Evolutionary conservation across 306 rosid species (phyloP).

Genomic region (Rosa rugosa): DNA sequence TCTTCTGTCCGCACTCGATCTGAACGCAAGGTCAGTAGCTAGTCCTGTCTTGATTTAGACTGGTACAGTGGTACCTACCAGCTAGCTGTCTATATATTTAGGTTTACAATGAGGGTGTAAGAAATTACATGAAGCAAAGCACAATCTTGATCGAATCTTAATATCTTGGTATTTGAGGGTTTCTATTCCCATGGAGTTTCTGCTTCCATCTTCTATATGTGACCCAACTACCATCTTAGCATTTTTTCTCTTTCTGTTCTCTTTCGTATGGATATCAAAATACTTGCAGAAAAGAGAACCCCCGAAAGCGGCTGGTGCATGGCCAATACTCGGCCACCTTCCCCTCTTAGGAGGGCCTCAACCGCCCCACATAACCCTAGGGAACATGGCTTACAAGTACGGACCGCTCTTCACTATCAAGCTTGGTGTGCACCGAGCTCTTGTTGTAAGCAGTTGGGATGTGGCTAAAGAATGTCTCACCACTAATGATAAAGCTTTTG

Average conservation of each 20-base stretch:
- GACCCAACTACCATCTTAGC: not conserved
- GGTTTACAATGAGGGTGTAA: too few relatives aligned
- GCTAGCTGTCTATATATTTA: too few relatives aligned
- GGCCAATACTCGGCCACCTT: not conserved
- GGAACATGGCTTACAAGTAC: not conserved
- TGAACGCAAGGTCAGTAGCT: too few relatives aligned
- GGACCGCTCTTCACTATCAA: not conserved
- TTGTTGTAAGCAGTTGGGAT: not conserved
- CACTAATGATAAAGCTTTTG: not conserved
- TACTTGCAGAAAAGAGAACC: not conserved
- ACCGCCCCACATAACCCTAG: not conserved
- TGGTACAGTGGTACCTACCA: too few relatives aligned
- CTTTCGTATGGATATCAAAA: not conserved
- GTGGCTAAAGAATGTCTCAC: not conserved
- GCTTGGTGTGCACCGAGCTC: not conserved
- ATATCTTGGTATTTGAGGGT: too few relatives aligned
- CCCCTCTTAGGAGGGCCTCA: not conserved
- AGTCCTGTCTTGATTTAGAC: too few relatives aligned
- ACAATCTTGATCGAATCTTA: too few relatives aligned
- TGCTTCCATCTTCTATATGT: not conserved
- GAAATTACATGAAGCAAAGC: not conserved
- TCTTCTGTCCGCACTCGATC: too few relatives aligned
- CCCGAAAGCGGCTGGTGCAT: not conserved
- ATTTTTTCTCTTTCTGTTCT: not conserved
- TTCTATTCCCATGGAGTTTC: not conserved